Evolutionary conservation across 352 stramenopile genomes (phyloP), one percentile per base, ranked within the genome.

Genomic region (Aphanomyces invadans): DNA sequence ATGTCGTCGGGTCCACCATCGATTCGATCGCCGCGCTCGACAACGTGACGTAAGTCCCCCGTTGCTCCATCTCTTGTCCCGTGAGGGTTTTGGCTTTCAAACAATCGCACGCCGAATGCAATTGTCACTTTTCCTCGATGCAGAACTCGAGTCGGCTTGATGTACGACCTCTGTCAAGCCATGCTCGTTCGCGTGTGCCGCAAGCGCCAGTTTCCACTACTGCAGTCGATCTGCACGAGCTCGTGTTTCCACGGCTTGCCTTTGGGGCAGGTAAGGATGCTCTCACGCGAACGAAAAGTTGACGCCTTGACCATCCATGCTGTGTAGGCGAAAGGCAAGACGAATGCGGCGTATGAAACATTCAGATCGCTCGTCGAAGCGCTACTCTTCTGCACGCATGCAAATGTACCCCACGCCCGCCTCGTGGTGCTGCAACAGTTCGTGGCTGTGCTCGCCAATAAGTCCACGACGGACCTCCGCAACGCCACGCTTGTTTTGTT

Each of bases 11-110:
- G 0, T 76, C 80, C 15, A 73, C 82, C 32, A 78, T 83, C 0
- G 78, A 88, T 60, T 74, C 82, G 0, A 70, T 89, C 31, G 81
- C 79, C 46, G 73, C 87, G 44, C 73, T 91, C 60, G 81, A 88
- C 38, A 69, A 80, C 12, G 72, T 89, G 60, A 79, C 70, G 79
- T 87, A 72, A 26, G 77, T 77, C 19, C 10, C n/a, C n/a, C n/a
- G 10, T 33, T 48, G 9, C 17, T 3, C 5, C 29, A 17, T 3
- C n/a, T n/a, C n/a, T n/a, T n/a, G n/a, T n/a, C n/a, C n/a, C n/a
- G n/a, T n/a, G n/a, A n/a, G n/a, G n/a, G n/a, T n/a, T n/a, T n/a
- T n/a, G n/a, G n/a, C n/a, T n/a, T n/a, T n/a, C n/a, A n/a, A n/a
- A n/a, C n/a, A n/a, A n/a, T n/a, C n/a, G n/a, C n/a, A n/a, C n/a